Evolutionary conservation across 768 basidiomycete genomes (phyloP), one percentile per base, ranked within the genome.

Genomic region (Rubroboletus pulcherrimus): DNA sequence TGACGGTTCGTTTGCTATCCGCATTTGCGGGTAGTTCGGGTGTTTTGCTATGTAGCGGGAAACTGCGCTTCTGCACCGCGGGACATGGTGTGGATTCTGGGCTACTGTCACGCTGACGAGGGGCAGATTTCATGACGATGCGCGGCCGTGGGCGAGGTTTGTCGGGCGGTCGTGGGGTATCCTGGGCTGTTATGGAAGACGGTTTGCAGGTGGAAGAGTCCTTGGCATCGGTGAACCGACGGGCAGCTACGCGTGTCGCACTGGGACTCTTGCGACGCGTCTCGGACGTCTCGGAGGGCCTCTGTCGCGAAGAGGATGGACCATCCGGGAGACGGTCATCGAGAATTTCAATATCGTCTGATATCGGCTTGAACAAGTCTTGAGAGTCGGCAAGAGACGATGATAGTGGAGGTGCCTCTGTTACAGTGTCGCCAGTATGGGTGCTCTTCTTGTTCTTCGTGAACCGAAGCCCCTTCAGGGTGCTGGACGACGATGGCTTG

Each of bases 361-460:
- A 65, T 53, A 67, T 60, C 0, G 61, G 62, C 29, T 55, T 62
- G 49, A 53, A 39, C 14, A 58, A 12, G 5, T 69, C 69, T 45
- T 69, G 69, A 43, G 69, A 67, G 38, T 57, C 57, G 12, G 26
- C 14, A 1, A 60, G 34, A 17, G 66, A 71, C 7, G 63, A 71
- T 0, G 71, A 55, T 0, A 54, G 58, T 12, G 71, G 64, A 6
- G 54, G 58, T 3, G 12, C 26, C 5, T 65, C 63, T 24, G 26
- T 11, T 1, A 29, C 6, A 14, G 31, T 8, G 9, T 63, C 57
- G 1, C 5, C 33, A 29, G 42, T 11, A 52, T 50, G 34, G 2
- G 15, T 33, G 17, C 24, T 51, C 30, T 59, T 63, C 54, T 69
- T 66, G 42, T 42, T 75, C 26, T 65, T 77, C 63, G 64, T 78